Evolutionary conservation across 805 yeast species (phyloP), one percentile per base, ranked within the genome.

Genomic region (Cyberlindnera galapagoensis): DNA sequence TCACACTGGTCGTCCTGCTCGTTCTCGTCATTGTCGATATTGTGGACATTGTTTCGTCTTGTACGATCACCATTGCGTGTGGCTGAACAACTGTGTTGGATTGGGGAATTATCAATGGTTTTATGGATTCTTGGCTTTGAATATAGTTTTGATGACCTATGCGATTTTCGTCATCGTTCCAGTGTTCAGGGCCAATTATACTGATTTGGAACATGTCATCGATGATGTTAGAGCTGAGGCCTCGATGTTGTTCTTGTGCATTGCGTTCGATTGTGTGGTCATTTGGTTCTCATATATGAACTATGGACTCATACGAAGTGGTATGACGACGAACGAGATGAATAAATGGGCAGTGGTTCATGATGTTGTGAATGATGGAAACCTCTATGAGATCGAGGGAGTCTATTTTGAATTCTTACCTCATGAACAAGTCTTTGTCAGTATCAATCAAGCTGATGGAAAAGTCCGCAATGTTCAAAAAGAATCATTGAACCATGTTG

Each of bases 61-160:
- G 29, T 80, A 74, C 45, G 95, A 85, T 46, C 90, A 80, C 51
- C 88, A 80, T 52, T 80, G 90, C 46, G 51, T 71, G 22, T 76
- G 83, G 75, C 54, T 83, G 29, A 79, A 82, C 48, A 82, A 76
- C 46, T 85, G 94, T 51, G 69, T 84, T 26, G 94, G 94, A 0
- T 60, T 63, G 40, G 64, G 69, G 28, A 84, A 84, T 50, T 76
- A 69, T 52, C 53, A 65, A 24, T 79, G 71, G 65, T 84, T 84
- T 47, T 43, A 76, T 33, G 42, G 57, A 4, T 83, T 76, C 42
- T 51, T 84, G 28, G 26, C 69, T 1, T 54, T 69, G 26, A 80
- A 83, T 44, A 34, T 58, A 10, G 29, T 60, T 6, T 57, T 69
- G 7, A 49, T 74, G 30, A 38, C 53, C 3, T 72, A 74, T 51